phyloP scores from a whole-genome alignment of 768 basidiomycete species.

The Suillus spraguei region DNA sequence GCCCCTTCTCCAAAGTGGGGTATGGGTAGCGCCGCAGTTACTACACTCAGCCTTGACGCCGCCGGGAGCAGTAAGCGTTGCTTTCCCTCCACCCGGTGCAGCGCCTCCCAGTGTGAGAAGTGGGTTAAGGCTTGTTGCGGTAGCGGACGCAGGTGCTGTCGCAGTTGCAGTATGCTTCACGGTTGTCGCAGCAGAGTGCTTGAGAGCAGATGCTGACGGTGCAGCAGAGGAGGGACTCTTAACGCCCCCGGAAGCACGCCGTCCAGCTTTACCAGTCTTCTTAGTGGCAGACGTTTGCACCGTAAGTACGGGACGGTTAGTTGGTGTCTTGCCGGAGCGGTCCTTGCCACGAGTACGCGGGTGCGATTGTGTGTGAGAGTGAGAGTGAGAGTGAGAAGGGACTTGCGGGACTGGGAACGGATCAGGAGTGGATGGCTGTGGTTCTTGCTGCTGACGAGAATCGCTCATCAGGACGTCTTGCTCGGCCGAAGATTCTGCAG shows the following conservation, averaged over 20 bases:
- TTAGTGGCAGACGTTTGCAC: constrained; percentile 51
- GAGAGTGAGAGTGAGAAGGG: constrained; percentile 13
- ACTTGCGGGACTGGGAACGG: constrained; percentile 35
- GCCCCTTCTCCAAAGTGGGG: constrained; percentile 87
- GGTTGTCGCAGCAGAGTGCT: neutral
- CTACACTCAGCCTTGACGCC: constrained; percentile 83
- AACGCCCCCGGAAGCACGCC: neutral
- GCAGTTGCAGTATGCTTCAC: constrained; percentile 12
- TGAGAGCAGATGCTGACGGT: neutral
- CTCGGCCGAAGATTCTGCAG: too few relatives aligned
- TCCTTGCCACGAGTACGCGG: constrained; percentile 44
- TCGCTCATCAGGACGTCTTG: too few relatives aligned
- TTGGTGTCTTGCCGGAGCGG: constrained; percentile 31
- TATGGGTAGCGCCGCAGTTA: constrained; percentile 87
- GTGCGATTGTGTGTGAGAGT: constrained; percentile 61
- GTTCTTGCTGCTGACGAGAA: constrained; percentile 20
- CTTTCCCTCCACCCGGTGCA: constrained; percentile 1
- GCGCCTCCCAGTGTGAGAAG: constrained; percentile 35
- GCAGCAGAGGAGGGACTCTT: constrained; percentile 2
- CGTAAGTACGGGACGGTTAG: constrained; percentile 56
- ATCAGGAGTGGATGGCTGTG: neutral
- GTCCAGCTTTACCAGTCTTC: neutral
- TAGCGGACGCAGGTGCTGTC: constrained; percentile 59
- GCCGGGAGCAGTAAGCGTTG: constrained; percentile 42
- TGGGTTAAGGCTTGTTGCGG: constrained; percentile 58